phyloP scores from a whole-genome alignment of 2,329 filamentous ascomycete species.

The Penicillium nordicum region DNA sequence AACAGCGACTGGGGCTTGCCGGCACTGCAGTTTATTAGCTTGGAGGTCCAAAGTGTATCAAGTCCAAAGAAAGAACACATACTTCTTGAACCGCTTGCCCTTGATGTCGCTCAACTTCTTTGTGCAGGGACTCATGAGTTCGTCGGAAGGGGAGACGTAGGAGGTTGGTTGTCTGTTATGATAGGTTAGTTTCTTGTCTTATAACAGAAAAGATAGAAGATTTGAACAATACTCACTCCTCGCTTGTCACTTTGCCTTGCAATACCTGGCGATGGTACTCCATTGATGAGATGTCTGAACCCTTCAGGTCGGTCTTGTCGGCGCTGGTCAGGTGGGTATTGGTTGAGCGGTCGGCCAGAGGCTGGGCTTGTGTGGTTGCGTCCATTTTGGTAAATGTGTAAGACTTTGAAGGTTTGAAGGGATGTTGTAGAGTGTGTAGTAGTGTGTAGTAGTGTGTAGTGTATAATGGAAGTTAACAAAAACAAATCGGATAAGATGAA shows the following conservation, averaged over 20 bases:
- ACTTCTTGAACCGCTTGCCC: slow-evolving; percentile 50
- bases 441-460: not conserved
- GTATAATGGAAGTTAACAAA: not conserved
- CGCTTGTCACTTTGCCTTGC: slow-evolving; percentile 41
- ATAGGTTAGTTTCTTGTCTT: slow-evolving; percentile 21
- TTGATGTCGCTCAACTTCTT: slow-evolving; percentile 51
- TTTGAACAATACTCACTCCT: slow-evolving; percentile 35
- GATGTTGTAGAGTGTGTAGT: not conserved
- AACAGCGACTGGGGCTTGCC: slow-evolving; percentile 46
- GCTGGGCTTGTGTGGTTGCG: slow-evolving; percentile 31
- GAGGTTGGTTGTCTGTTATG: slow-evolving; percentile 25
- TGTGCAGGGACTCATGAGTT: slow-evolving; percentile 50
- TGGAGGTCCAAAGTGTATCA: not conserved
- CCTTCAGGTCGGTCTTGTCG: slow-evolving; percentile 35
- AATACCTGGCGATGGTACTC: slow-evolving; percentile 44
- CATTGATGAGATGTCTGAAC: slow-evolving; percentile 37
- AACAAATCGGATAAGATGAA: slow-evolving; percentile 24
- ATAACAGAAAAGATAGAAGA: not conserved
- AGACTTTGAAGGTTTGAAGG: not conserved
- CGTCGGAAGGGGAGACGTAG: slow-evolving; percentile 50
- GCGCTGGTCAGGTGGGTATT: slow-evolving; percentile 38
- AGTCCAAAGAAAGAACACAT: slow-evolving; percentile 10
- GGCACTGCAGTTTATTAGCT: slow-evolving; percentile 26
- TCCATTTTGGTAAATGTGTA: slow-evolving; percentile 26
- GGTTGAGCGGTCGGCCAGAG: slow-evolving; percentile 41